Base-by-base conservation (phyloP, 805 yeast genomes). In the Saturnispora dispora region DNA sequence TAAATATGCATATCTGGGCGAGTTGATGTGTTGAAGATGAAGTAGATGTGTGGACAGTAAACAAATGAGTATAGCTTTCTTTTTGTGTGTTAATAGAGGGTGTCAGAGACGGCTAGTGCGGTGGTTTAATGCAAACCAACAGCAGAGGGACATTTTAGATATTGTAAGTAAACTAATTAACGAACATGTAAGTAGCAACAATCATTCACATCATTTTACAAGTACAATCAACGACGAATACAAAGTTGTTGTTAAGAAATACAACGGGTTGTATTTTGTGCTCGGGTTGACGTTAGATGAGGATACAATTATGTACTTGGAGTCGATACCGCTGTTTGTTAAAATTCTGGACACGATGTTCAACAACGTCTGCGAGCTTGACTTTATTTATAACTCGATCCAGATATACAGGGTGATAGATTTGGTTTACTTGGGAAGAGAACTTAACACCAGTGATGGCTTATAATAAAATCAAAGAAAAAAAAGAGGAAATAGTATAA, bases 251-350 rank as follows among this genome's bases (percentile, higher is more conserved):
- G 90, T 90, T 64, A 73, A 95, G 56, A 71, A 97, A 52, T 91
- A 91, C 63, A 97, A 96, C 3, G 98, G 98, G 6, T 70, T 91
- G 11, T 91, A 82, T 65, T 89, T 93, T 64, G 81, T 89, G n/a
- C 76, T 85, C 54, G 85, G 95, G 48, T 78, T 90, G 8, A 96
- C 87, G 58, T 63, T 76, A n/a, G 97, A 89, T 62, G 52, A 48
- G 9, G 37, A 45, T 5, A 97, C 89, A 62, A 75, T 93, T 53
- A 78, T 82, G 49, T 86, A 85, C 60, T 70, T 93, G 48, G 96
- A 93, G 55, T 81, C 86, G 27, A 81, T 91, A 37, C 98, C 91
- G 63, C 71, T 90, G 50, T 79, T 91, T 55, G 97, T 91, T 18
- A 96, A 93, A 67, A 80, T 88, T 8, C 70, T 91, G 51, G 98